Conservation (phyloP, 441 rosid genomes). For the Mallotus repandus region DNA sequence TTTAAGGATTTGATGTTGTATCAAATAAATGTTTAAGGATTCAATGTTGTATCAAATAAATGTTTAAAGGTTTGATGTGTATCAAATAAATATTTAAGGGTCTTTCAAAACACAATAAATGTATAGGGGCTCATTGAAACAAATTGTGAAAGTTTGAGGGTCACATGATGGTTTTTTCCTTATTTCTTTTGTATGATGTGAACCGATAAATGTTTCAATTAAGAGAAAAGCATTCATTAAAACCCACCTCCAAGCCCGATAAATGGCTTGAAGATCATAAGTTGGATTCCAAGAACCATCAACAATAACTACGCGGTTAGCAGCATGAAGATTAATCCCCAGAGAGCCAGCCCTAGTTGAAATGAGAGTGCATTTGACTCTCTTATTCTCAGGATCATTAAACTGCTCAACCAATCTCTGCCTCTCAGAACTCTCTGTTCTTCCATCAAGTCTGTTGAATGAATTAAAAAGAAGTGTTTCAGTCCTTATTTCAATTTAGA, state of each 20-base stretch:
- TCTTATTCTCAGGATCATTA: conserved; percentile 77
- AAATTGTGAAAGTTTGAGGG: too few relatives aligned
- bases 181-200: neutral
- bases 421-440: conserved; percentile 96
- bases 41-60: too few relatives aligned
- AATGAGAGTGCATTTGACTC: conserved; percentile 93
- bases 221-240: neutral
- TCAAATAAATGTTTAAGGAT: too few relatives aligned
- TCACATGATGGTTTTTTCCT: too few relatives aligned
- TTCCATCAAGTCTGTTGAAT: conserved; percentile 84
- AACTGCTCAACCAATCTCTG: conserved; percentile 93
- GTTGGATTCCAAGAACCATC: conserved; percentile 99
- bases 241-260: conserved; percentile 95
- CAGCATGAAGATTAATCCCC: conserved; percentile 97
- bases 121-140: too few relatives aligned
- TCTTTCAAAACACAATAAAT: too few relatives aligned
- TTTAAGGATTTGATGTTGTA: too few relatives aligned
- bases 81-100: too few relatives aligned
- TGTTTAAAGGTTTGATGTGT: too few relatives aligned
- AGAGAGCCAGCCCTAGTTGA: conserved; percentile 99
- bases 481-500: neutral
- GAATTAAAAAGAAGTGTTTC: conserved; percentile 20
- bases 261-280: conserved; percentile 97
- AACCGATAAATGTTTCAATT: neutral
- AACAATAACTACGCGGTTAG: conserved; percentile 96